Base-by-base conservation (phyloP, 202 grass and related monocot genomes). In the Zizania palustris region DNA sequence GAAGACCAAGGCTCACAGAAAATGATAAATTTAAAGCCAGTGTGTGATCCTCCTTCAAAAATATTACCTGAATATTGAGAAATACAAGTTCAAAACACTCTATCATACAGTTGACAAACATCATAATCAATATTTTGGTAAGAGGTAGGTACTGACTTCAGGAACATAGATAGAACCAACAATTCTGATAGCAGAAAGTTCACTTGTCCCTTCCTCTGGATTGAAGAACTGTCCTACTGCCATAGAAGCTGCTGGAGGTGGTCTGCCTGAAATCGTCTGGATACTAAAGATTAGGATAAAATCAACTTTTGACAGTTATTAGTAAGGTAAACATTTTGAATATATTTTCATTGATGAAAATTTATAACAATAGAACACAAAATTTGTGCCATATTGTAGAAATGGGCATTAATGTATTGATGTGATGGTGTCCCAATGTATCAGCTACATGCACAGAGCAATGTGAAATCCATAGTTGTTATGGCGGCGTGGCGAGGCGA, bases 221-320 rank as follows among this genome's bases (percentile, higher is more conserved):
- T 95, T 89, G 78, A 98, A 98, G 79, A 98, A 98, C 81, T 98
- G 91, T 55, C 96, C 91, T 69, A 95, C 96, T 77, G 96, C 96
- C 96, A 98, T 98, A 62, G 91, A 98, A 77, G 89, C 87, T 0
- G 87, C 89, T 63, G 96, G 96, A n/a, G 96, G 96, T 83, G 96
- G 89, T 74, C 91, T 92, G 71, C 96, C 96, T 92, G 96, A 95
- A 92, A 98, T 86, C 72, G 80, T 87, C 96, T 98, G 91, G 51
- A 95, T 70, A 80, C 61, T 58, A 58, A 84, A 86, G 58, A 85
- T 82, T 40, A 85, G 82, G 69, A 83, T 38, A 45, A 70, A 51
- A 88, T 67, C 15, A 11, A 67, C 21, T 84, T 68, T 56, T 56
- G 67, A 67, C 13, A 80, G 48, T 76, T 62, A 46, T 74, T 9